phyloP scores from a whole-genome alignment of 768 basidiomycete species.

The Mrakia blollopis region DNA sequence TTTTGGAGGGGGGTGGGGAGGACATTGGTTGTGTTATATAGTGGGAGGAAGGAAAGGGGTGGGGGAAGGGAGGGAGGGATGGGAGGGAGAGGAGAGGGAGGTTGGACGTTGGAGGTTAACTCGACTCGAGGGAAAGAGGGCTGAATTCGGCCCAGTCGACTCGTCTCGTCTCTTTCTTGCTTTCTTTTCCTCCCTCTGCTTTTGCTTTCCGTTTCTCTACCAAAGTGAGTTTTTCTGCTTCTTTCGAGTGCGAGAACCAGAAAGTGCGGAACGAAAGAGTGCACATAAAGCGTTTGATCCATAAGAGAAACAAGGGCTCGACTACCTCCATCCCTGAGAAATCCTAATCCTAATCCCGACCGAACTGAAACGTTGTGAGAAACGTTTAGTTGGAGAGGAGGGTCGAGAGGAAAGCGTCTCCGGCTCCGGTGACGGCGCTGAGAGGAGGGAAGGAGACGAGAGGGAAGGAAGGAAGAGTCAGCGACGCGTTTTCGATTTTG shows the following conservation, averaged over 20 bases:
- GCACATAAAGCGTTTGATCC: no score
- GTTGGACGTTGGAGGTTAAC: not conserved
- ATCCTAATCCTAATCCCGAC: not conserved
- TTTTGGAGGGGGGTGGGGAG: not conserved
- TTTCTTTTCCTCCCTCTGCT: not conserved
- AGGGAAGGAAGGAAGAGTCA: not conserved
- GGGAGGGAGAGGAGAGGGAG: not conserved
- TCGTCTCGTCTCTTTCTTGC: not conserved
- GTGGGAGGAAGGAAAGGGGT: no score
- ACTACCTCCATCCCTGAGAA: not conserved
- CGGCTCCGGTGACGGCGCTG: constrained; percentile 56
- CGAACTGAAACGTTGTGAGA: not conserved
- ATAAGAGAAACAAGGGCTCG: not conserved
- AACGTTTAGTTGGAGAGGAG: constrained; percentile 72
- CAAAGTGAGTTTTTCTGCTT: no score
- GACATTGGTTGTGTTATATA: not conserved
- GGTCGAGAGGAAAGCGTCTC: constrained; percentile 75
- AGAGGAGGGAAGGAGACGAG: not conserved
- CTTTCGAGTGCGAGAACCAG: no score
- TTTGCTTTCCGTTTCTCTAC: no score
- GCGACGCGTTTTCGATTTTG: no score
- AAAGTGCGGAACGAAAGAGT: no score
- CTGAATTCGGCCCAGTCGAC: no score
- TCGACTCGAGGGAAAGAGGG: not conserved
- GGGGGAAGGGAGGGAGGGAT: not conserved